These are phyloP conservation scores for Sporothrix pseudoabietina DNA, from an alignment of 2,329 filamentous ascomycete species.

Conservation along the genomic window DNA sequence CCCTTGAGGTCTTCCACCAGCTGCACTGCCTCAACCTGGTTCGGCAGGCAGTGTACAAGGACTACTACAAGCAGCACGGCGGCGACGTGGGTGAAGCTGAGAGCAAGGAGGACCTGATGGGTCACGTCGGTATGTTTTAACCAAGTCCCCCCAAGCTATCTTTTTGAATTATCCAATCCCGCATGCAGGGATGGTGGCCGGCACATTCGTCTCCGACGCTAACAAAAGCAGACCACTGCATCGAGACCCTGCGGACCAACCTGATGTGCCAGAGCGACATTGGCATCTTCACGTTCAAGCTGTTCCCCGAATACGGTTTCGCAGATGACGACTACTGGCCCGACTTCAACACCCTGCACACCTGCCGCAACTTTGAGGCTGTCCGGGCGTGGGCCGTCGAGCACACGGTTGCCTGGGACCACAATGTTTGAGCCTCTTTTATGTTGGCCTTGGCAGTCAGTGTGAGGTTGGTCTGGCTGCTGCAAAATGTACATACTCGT, in stretches of 20 bases:
- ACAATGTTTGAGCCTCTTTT: conserved; percentile 36
- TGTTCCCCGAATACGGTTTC: conserved; percentile 48
- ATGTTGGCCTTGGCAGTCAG: not conserved
- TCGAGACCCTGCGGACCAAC: conserved; percentile 55
- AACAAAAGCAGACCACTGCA: conserved; percentile 51
- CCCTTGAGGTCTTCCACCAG: conserved; percentile 61
- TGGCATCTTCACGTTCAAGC: conserved; percentile 57
- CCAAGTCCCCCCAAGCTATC: not conserved
- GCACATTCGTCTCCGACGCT: conserved; percentile 20
- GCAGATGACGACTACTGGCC: conserved; percentile 54
- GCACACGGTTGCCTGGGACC: conserved; percentile 50
- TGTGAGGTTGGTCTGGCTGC: not conserved
- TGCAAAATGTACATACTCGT: conserved; percentile 17
- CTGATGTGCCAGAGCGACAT: conserved; percentile 59
- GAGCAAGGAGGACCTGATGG: conserved; percentile 47
- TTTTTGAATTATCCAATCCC: not conserved
- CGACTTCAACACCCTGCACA: conserved; percentile 56
- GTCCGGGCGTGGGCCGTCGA: conserved; percentile 56
- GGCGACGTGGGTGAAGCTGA: conserved; percentile 50
- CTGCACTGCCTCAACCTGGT: conserved; percentile 55
- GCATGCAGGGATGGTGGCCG: not conserved
- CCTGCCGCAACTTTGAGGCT: conserved; percentile 57
- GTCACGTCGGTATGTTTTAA: conserved; percentile 45
- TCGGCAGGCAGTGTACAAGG: conserved; percentile 52
- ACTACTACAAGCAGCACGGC: conserved; percentile 52